Conservation (phyloP, 352 stramenopile genomes). For the Pythium coloratum region DNA sequence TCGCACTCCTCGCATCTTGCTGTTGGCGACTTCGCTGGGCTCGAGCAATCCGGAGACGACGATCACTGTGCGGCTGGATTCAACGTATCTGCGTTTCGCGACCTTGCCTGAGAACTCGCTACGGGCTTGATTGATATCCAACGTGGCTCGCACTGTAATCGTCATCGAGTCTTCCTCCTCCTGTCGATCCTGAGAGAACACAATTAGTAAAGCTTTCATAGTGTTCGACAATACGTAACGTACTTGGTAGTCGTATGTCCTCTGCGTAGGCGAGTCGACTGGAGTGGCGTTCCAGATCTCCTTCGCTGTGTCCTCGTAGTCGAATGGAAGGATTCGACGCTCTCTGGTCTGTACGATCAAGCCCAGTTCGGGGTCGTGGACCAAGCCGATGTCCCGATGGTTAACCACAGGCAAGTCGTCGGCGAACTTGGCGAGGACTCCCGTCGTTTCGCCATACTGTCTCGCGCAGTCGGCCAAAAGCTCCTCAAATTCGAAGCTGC, state of each 20-base stretch:
- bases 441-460: not conserved
- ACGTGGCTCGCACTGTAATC: too few relatives aligned
- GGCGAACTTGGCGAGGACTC: not conserved
- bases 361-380: not conserved
- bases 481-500: not conserved
- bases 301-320: not conserved
- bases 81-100: not conserved
- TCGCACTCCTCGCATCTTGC: too few relatives aligned
- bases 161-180: too few relatives aligned
- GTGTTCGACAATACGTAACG: not conserved
- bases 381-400: not conserved
- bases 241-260: not conserved
- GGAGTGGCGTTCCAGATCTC: not conserved
- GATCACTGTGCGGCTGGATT: not conserved
- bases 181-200: too few relatives aligned
- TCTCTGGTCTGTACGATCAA: not conserved
- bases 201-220: too few relatives aligned
- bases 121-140: too few relatives aligned
- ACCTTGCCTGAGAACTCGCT: not conserved
- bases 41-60: not conserved
- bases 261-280: not conserved
- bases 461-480: not conserved
- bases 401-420: not conserved
- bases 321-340: not conserved
- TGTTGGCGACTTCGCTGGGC: not conserved